Conservation (phyloP, 108 stramenopile species). For the Skeletonema potamos region DNA sequence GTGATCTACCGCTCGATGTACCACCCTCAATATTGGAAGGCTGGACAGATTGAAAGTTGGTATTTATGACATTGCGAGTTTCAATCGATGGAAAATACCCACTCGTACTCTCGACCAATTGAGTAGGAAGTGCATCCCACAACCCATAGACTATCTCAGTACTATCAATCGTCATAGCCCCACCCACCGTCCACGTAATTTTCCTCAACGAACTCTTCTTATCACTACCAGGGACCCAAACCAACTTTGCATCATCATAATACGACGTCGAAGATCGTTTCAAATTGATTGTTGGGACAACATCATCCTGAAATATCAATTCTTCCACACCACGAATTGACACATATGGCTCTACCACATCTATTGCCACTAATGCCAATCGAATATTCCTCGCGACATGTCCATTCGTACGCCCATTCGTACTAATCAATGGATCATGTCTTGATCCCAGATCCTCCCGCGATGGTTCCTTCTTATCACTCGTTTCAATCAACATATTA, state of each 20-base stretch:
- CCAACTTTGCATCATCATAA: conserved; percentile 32
- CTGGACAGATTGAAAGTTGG: conserved; percentile 1
- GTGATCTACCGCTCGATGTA: conserved; percentile 10
- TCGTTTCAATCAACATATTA: conserved; percentile 93
- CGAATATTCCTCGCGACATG: conserved; percentile 85
- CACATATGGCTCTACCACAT: conserved; percentile 86
- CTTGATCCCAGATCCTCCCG: conserved; percentile 60
- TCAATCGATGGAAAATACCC: conserved; percentile 27
- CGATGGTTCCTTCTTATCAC: conserved; percentile 66
- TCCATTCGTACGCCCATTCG: conserved; percentile 59
- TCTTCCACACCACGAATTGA: conserved; percentile 33
- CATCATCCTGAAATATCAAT: conserved; percentile 41
- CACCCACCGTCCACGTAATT: conserved; percentile 73
- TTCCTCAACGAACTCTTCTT: neutral
- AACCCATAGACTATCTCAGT: conserved; percentile 44
- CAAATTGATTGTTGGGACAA: conserved; percentile 32
- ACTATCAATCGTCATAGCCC: conserved; percentile 57
- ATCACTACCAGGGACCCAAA: conserved; percentile 25
- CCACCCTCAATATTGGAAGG: conserved; percentile 13
- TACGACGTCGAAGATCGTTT: conserved; percentile 23
- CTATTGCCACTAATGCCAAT: conserved; percentile 64
- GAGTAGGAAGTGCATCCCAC: conserved; percentile 38
- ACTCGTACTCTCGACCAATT: conserved; percentile 19
- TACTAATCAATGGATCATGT: conserved; percentile 50
- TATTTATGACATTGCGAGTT: conserved; percentile 11